Percentiles rank a stretch among this genome's conserved stretches.
Conservation (phyloP, 78 protist species). For the Bigelowiella natans region DNA sequence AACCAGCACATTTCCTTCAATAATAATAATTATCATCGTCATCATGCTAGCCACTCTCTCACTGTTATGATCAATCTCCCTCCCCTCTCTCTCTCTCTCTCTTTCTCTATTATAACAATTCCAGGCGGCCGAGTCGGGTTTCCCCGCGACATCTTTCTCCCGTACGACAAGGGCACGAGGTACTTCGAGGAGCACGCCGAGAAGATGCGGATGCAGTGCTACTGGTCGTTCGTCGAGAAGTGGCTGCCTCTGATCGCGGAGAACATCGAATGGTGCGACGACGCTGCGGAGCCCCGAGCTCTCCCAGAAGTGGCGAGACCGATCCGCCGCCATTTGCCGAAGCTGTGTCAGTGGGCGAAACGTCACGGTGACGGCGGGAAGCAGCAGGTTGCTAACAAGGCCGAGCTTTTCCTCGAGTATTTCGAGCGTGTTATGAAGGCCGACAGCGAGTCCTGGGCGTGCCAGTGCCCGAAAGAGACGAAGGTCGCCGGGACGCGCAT, state of each 20-base stretch:
- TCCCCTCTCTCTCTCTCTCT: too few species aligned
- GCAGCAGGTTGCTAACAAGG: background rate
- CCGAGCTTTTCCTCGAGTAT: background rate
- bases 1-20: too few species aligned
- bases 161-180: background rate
- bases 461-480: background rate
- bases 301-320: background rate
- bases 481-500: background rate
- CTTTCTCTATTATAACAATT: too few species aligned
- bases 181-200: background rate
- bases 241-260: background rate
- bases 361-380: background rate
- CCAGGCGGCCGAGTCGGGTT: background rate
- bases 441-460: background rate
- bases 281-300: too few species aligned
- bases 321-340: background rate
- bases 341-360: background rate
- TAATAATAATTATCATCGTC: too few species aligned
- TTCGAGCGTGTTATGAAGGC: background rate
- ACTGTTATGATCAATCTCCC: too few species aligned
- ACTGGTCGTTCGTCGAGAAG: background rate
- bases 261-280: background rate
- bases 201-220: background rate
- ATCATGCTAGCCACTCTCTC: too few species aligned
- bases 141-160: background rate